Conservation (phyloP, 1,284 basidiomycete genomes). For the Bjerkandera adusta region DNA sequence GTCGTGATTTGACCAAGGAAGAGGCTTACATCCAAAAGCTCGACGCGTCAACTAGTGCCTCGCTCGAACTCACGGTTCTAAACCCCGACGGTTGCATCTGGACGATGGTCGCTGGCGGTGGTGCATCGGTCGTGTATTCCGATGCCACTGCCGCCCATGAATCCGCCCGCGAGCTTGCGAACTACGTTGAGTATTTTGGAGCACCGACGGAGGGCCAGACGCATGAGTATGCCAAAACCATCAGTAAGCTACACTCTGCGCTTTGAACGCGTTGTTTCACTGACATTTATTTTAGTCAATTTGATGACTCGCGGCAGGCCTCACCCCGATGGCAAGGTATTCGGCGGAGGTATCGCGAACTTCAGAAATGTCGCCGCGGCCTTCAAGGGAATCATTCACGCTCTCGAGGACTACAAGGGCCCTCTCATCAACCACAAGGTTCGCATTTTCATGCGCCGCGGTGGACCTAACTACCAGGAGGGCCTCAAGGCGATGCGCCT, state of each 20-base stretch:
- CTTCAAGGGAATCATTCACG: conserved; percentile 99
- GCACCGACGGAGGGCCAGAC: conserved; percentile 98
- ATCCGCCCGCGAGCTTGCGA: conserved; percentile 96
- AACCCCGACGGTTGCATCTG: conserved; percentile 95
- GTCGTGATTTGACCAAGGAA: conserved; percentile 97
- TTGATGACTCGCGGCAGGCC: conserved; percentile 91
- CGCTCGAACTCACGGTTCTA: conserved; percentile 96
- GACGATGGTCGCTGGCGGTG: conserved; percentile 99
- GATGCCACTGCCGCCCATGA: conserved; percentile 98
- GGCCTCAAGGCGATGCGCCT: conserved; percentile 99
- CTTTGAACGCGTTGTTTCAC: not conserved
- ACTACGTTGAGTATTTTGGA: conserved; percentile 99
- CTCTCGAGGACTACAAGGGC: conserved; percentile 91
- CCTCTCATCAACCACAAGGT: conserved; percentile 84
- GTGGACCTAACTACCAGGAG: conserved; percentile 99
- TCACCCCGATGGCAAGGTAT: conserved; percentile 88
- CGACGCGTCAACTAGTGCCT: conserved; percentile 95
- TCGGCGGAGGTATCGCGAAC: conserved; percentile 99
- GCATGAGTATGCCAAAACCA: conserved; percentile 99
- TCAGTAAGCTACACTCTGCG: conserved; percentile 51
- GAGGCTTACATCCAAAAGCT: conserved; percentile 99
- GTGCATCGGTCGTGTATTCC: conserved; percentile 81
- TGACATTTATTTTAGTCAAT: conserved; percentile 56
- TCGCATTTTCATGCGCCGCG: conserved; percentile 95
- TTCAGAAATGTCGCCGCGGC: conserved; percentile 99